These are phyloP conservation scores for Chlorella sp. DNA, from an alignment of 139 green algal genomes.

Conservation along the genomic window DNA sequence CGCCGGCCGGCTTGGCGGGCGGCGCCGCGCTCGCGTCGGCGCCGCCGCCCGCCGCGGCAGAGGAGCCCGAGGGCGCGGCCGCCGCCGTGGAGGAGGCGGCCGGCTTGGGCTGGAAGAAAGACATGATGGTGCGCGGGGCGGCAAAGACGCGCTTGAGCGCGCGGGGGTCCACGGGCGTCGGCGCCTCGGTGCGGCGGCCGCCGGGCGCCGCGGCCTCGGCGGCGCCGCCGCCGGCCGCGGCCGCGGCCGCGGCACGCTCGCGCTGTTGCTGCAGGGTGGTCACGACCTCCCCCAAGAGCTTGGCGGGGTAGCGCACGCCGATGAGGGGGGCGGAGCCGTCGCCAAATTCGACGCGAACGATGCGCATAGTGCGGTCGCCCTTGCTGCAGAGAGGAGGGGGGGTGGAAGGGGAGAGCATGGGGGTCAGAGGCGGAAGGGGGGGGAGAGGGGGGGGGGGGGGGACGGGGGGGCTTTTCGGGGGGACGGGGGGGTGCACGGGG, in stretches of 20 bases:
- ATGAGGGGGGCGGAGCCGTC: conserved; percentile 40
- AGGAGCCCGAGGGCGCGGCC: background rate
- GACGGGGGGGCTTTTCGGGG: too few relatives aligned
- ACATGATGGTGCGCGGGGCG: conserved; percentile 50
- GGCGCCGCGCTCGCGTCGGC: background rate
- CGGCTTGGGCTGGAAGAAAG: conserved; percentile 57
- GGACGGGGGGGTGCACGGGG: too few relatives aligned
- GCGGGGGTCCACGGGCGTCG: conserved; percentile 50
- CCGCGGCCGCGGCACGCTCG: background rate
- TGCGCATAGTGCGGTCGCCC: conserved; percentile 68
- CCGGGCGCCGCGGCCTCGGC: too few relatives aligned
- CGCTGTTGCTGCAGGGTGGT: conserved; percentile 26
- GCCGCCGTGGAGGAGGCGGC: background rate
- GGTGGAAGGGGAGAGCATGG: too few relatives aligned
- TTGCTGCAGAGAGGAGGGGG: too few relatives aligned
- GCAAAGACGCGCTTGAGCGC: conserved; percentile 44
- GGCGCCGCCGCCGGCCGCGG: background rate
- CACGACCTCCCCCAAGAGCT: conserved; percentile 69
- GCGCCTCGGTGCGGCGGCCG: too few relatives aligned
- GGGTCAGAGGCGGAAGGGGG: too few relatives aligned
- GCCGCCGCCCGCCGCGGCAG: background rate
- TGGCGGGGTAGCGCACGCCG: conserved; percentile 66
- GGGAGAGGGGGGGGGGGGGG: too few relatives aligned
- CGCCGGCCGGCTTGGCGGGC: background rate
- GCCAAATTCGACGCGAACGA: conserved; percentile 61